Evolutionary conservation across 176 grass and related monocot genomes (phyloP), one percentile per base, ranked within the genome.

Genomic region (Tillandsia leiboldiana): DNA sequence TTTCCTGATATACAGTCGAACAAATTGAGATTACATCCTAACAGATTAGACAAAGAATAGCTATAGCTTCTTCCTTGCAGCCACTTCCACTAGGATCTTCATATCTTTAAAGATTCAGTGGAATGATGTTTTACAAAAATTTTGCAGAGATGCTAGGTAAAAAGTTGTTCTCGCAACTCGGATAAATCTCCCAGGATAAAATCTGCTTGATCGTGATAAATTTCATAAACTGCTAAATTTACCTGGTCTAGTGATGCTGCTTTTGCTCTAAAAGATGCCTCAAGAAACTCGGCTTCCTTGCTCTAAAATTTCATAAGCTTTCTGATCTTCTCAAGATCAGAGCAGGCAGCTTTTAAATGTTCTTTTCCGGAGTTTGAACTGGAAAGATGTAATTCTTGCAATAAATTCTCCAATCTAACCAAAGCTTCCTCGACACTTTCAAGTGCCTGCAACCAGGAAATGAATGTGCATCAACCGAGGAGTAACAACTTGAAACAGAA

Each of bases 271-370:
- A 93, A 99, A 71, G 90, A 99, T 72, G 82, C 90, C 80, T 99
- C 94, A 67, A 99, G 87, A 90, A 93, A 93, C 59, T 99, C 94
- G 5, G 90, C 94, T 75, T 99, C 89, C 82, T 99, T n/a, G n/a
- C n/a, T n/a, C n/a, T n/a, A n/a, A n/a, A n/a, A n/a, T n/a, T n/a
- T 99, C 72, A 93, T 99, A 75, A 99, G 87, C 66, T 74, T 99
- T 85, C 94, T 87, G 67, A 99, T 93, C 71, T 75, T 89, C 78
- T 99, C 94, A 70, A 99, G 94, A 64, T 99, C 94, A 69, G 87
- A 99, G 84, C 94, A 99, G 66, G 94, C 94, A 70, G 90, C 94
- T 53, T 85, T 74, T 56, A 93, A 76, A 63, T 99, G 84, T 74
- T 93, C 94, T 75, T 83, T 99, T 65, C 94, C 94, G 75, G 83